Evolutionary conservation across 2,329 filamentous ascomycete genomes (phyloP).

Genomic region (Fusarium ambrosium): DNA sequence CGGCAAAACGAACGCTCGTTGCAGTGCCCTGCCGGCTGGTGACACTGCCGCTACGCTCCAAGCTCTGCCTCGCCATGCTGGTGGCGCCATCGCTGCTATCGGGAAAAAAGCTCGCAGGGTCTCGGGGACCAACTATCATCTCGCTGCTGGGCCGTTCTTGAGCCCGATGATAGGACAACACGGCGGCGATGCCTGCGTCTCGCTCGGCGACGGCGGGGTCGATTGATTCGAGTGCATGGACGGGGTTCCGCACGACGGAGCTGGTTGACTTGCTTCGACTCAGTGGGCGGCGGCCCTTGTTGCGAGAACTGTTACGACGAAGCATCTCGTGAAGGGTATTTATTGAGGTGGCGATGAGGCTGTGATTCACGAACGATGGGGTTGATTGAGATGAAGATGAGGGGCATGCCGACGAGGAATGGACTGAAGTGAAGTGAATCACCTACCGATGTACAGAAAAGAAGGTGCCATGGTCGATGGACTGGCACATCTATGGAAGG

Average conservation of each 20-base stretch:
- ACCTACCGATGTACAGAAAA: neutral
- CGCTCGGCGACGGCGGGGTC: constrained; percentile 64
- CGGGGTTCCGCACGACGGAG: constrained; percentile 57
- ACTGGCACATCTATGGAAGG: neutral
- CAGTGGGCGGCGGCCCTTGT: constrained; percentile 57
- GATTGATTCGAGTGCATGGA: constrained; percentile 61
- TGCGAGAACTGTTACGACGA: constrained; percentile 62
- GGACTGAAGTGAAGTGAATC: neutral
- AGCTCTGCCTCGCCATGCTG: constrained; percentile 28
- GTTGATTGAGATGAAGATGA: neutral
- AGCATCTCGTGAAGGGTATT: constrained; percentile 53
- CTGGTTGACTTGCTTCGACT: constrained; percentile 67
- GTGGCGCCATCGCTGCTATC: constrained; percentile 40
- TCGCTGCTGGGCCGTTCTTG: constrained; percentile 52
- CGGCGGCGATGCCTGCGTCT: constrained; percentile 74
- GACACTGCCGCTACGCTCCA: constrained; percentile 28
- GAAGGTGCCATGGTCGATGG: neutral
- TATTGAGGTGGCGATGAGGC: too few relatives aligned
- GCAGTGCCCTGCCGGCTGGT: constrained; percentile 37
- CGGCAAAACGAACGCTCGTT: constrained; percentile 68
- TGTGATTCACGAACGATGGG: neutral
- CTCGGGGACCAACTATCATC: constrained; percentile 22
- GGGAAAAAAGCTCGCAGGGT: constrained; percentile 44
- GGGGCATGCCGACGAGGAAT: neutral
- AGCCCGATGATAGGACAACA: constrained; percentile 70